Percentiles rank a stretch among this genome's conserved stretches.
Conservation (phyloP, 768 basidiomycete species). For the Termitomyces sp. region DNA sequence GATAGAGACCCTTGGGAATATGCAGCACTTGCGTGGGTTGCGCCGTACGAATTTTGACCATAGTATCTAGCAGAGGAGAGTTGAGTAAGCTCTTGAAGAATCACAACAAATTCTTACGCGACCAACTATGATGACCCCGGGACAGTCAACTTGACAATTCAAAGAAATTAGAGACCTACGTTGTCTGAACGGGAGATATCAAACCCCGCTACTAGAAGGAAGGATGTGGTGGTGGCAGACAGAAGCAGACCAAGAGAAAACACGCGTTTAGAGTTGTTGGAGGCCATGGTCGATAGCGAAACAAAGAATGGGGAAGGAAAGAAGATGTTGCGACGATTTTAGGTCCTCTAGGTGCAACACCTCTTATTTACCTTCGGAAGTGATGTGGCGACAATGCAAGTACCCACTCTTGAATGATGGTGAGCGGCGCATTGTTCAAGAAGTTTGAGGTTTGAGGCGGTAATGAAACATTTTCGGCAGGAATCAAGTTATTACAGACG, state of each 20-base stretch:
- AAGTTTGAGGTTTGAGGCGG: not conserved
- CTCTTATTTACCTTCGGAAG: slow-evolving; percentile 5
- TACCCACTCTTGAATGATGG: slow-evolving; percentile 7
- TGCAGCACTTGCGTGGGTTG: slow-evolving; percentile 38
- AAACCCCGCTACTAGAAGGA: slow-evolving; percentile 17
- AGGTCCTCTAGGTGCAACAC: not conserved
- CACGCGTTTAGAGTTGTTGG: not conserved
- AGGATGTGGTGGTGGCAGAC: not conserved
- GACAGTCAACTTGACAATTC: not conserved
- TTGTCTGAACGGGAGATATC: slow-evolving; percentile 31
- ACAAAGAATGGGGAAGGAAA: not conserved
- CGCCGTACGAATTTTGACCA: slow-evolving; percentile 74
- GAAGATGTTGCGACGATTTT: not conserved
- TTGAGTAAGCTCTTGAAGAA: not conserved
- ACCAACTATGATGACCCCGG: slow-evolving; percentile 32
- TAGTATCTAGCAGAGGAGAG: slow-evolving; percentile 43
- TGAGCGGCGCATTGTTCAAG: not conserved
- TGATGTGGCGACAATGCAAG: not conserved
- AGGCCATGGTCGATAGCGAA: slow-evolving; percentile 6
- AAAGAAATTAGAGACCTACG: slow-evolving; percentile 15
- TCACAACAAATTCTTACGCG: slow-evolving; percentile 32
- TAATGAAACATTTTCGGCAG: not conserved
- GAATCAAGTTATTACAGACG: not conserved
- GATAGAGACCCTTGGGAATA: slow-evolving; percentile 55
- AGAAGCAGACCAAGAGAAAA: not conserved